Evolutionary conservation across 2,329 filamentous ascomycete species (phyloP).

Genomic region (Xylariaceae sp.): DNA sequence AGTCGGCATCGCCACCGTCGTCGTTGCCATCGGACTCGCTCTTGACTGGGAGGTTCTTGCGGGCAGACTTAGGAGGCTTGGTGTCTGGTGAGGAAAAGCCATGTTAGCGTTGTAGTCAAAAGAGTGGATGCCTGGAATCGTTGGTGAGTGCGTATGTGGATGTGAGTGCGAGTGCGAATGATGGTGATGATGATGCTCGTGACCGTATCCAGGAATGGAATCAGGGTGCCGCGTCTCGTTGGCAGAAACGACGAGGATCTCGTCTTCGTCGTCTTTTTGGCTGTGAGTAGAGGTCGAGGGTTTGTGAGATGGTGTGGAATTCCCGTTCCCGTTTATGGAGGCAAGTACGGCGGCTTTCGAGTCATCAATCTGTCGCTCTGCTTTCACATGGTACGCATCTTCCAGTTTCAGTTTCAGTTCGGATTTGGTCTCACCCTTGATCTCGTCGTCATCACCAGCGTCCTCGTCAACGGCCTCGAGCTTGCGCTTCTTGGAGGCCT

Average conservation of each 20-base stretch:
- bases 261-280: conserved; percentile 23
- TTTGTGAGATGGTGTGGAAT: not conserved
- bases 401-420: conserved; percentile 30
- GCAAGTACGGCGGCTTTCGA: not conserved
- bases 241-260: conserved; percentile 24
- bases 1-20: conserved; percentile 6
- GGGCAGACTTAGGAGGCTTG: not conserved
- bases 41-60: conserved; percentile 1
- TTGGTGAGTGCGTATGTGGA: conserved; percentile 5
- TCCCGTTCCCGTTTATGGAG: not conserved
- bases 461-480: conserved; percentile 32
- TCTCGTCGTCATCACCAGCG: conserved; percentile 27
- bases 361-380: conserved; percentile 14
- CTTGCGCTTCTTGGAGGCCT: conserved; percentile 27
- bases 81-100: conserved; percentile 5
- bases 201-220: conserved; percentile 8
- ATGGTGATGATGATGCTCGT: conserved; percentile 11
- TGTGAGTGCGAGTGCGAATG: conserved; percentile 17
- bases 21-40: not conserved
- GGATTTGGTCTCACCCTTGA: conserved; percentile 23
- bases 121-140: conserved; percentile 17
- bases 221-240: conserved; percentile 16
- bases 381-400: conserved; percentile 27
- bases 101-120: conserved; percentile 24
- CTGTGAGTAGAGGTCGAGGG: no score